Evolutionary conservation across 192 early-diverging fungal species (phyloP).

Genomic region (Entomortierella chlamydospora): DNA sequence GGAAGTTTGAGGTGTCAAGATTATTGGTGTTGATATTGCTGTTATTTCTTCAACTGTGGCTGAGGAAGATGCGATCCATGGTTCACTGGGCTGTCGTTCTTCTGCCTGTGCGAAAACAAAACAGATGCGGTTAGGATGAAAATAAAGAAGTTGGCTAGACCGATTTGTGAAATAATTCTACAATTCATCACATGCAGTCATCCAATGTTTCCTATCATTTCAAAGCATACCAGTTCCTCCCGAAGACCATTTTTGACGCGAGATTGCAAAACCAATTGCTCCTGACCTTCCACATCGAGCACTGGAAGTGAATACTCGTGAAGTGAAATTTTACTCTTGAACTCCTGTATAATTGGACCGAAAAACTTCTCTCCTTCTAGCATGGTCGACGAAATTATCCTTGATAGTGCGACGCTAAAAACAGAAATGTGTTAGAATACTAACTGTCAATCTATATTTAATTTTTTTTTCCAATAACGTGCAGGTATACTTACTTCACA

Average conservation of each 20-base stretch:
- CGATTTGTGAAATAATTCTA: constrained; percentile 8
- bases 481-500: too few relatives aligned
- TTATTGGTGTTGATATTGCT: constrained; percentile 6
- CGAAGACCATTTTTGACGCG: constrained; percentile 8
- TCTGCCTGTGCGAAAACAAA: constrained; percentile 4
- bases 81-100: constrained; percentile 5
- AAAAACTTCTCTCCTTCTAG: too few relatives aligned
- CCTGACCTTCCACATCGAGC: constrained; percentile 7
- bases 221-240: constrained; percentile 7
- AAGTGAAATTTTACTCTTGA: too few relatives aligned
- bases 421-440: too few relatives aligned
- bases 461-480: too few relatives aligned
- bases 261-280: constrained; percentile 9
- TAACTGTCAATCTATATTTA: too few relatives aligned
- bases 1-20: too few relatives aligned
- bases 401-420: too few relatives aligned
- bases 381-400: too few relatives aligned
- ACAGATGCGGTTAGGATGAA: constrained; percentile 4
- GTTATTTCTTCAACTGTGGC: background rate
- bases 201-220: constrained; percentile 10
- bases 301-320: too few relatives aligned
- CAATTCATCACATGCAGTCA: constrained; percentile 4
- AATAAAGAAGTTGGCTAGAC: constrained; percentile 2
- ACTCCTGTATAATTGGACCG: too few relatives aligned
- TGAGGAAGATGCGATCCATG: background rate